phyloP scores from a whole-genome alignment of 768 basidiomycete species.

The Mycena vitilis region DNA sequence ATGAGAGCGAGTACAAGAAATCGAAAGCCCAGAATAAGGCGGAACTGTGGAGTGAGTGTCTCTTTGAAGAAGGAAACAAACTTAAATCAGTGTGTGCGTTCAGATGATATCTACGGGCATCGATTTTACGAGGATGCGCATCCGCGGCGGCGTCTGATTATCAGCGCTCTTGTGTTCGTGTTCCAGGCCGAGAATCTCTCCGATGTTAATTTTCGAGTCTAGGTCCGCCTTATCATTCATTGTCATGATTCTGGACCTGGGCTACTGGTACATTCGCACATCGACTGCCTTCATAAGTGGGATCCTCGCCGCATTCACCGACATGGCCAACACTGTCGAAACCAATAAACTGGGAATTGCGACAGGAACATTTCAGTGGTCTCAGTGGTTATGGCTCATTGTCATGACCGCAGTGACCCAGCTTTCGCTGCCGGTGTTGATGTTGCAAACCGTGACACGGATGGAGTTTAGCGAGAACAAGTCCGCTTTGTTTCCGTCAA shows the following conservation, averaged over 20 bases:
- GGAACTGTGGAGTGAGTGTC: slow-evolving; percentile 41
- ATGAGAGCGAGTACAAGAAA: slow-evolving; percentile 39
- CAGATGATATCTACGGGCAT: slow-evolving; percentile 46
- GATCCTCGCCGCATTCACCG: slow-evolving; percentile 24
- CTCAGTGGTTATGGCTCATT: slow-evolving; percentile 21
- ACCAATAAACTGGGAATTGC: slow-evolving; percentile 2
- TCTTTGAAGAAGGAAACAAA: background rate
- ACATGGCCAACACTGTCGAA: slow-evolving; percentile 11
- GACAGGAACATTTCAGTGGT: background rate
- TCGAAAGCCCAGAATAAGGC: slow-evolving; percentile 1
- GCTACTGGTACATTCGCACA: slow-evolving; percentile 51
- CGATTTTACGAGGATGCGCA: slow-evolving; percentile 44
- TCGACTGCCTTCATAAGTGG: slow-evolving; percentile 46
- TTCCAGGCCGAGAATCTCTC: background rate
- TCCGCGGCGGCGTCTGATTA: slow-evolving; percentile 40
- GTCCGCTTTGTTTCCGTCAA: background rate
- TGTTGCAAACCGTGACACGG: slow-evolving; percentile 24
- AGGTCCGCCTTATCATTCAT: slow-evolving; percentile 35
- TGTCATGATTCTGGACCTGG: slow-evolving; percentile 35
- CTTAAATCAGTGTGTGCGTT: too few species aligned
- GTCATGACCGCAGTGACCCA: background rate
- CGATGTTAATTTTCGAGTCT: background rate
- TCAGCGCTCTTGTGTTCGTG: slow-evolving; percentile 30
- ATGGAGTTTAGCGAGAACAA: slow-evolving; percentile 7
- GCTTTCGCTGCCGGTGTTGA: slow-evolving; percentile 14